These are phyloP conservation scores for Claviceps cyperi DNA, from an alignment of 2,329 filamentous ascomycete species.

Conservation along the genomic window DNA sequence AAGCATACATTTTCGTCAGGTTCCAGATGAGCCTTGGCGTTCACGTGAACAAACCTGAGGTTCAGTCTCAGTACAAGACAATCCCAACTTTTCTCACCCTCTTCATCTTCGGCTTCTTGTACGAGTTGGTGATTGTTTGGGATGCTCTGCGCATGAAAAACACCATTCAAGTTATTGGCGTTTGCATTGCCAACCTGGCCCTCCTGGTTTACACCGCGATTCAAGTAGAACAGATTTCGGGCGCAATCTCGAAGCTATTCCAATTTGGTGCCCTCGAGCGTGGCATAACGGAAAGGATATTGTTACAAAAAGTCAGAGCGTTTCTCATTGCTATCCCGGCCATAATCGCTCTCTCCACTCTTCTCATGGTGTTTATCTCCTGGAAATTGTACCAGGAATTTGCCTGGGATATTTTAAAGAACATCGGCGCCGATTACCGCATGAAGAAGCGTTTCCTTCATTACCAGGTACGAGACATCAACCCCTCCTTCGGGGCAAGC, in stretches of 20 bases:
- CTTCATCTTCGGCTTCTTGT: slow-evolving; percentile 95
- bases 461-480: slow-evolving; percentile 57
- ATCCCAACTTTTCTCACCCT: slow-evolving; percentile 93
- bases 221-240: slow-evolving; percentile 78
- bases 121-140: slow-evolving; percentile 79
- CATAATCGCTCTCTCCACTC: slow-evolving; percentile 62
- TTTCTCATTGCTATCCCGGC: slow-evolving; percentile 76
- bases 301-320: slow-evolving; percentile 58
- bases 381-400: slow-evolving; percentile 99
- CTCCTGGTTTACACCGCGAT: slow-evolving; percentile 87
- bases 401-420: slow-evolving; percentile 98
- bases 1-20: slow-evolving; percentile 83
- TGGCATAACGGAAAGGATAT: slow-evolving; percentile 19
- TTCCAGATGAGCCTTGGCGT: slow-evolving; percentile 53
- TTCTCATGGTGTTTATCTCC: slow-evolving; percentile 60
- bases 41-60: slow-evolving; percentile 23
- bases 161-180: slow-evolving; percentile 93
- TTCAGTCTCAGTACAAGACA: slow-evolving; percentile 44
- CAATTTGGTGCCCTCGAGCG: slow-evolving; percentile 28
- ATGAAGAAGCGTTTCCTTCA: slow-evolving; percentile 95
- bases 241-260: slow-evolving; percentile 48
- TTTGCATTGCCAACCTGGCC: slow-evolving; percentile 84
- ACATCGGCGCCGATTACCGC: slow-evolving; percentile 90
- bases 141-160: slow-evolving; percentile 91
- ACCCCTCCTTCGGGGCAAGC: not conserved